Evolutionary conservation across 2,329 filamentous ascomycete genomes (phyloP).

Genomic region (Niveomyces coronatus): DNA sequence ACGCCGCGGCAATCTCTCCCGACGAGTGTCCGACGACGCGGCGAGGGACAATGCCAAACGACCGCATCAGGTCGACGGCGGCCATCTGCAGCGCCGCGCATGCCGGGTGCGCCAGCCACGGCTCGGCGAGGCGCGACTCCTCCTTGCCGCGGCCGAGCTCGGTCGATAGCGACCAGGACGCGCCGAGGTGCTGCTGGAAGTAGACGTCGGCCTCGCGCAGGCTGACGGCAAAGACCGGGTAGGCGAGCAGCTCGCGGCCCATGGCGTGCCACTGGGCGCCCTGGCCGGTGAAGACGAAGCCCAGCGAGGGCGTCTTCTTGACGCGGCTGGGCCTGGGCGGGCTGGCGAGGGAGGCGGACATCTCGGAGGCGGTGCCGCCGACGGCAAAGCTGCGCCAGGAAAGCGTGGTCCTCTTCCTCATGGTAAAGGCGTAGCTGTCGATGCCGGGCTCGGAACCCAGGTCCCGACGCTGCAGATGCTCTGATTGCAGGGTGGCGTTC

Average conservation of each 20-base stretch:
- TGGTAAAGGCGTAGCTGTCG: too few species aligned
- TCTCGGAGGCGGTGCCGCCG: too few species aligned
- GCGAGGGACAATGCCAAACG: slow-evolving; percentile 17
- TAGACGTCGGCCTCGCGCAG: slow-evolving; percentile 4
- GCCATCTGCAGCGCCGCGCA: slow-evolving; percentile 32
- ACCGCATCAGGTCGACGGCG: slow-evolving; percentile 23
- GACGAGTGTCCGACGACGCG: slow-evolving; percentile 26
- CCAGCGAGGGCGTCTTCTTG: neutral
- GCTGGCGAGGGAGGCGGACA: slow-evolving; percentile 29
- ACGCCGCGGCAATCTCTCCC: slow-evolving; percentile 28
- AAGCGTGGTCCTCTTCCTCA: too few species aligned
- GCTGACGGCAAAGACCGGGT: slow-evolving; percentile 5
- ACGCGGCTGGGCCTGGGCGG: slow-evolving; percentile 6
- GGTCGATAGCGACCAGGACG: slow-evolving; percentile 14
- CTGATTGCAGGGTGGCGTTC: too few species aligned
- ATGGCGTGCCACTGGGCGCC: slow-evolving; percentile 26
- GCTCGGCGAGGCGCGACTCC: slow-evolving; percentile 11
- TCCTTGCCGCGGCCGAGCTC: slow-evolving; percentile 13
- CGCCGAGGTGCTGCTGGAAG: slow-evolving; percentile 13
- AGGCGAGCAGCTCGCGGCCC: slow-evolving; percentile 21
- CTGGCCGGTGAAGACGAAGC: slow-evolving; percentile 26
- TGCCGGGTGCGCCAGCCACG: slow-evolving; percentile 26
- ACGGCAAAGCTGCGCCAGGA: too few species aligned
- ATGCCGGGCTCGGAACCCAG: too few species aligned
- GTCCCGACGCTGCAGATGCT: too few species aligned